These are phyloP conservation scores for Dovyalis caffra DNA, from an alignment of 345 rosid genomes.

Conservation along the genomic window DNA sequence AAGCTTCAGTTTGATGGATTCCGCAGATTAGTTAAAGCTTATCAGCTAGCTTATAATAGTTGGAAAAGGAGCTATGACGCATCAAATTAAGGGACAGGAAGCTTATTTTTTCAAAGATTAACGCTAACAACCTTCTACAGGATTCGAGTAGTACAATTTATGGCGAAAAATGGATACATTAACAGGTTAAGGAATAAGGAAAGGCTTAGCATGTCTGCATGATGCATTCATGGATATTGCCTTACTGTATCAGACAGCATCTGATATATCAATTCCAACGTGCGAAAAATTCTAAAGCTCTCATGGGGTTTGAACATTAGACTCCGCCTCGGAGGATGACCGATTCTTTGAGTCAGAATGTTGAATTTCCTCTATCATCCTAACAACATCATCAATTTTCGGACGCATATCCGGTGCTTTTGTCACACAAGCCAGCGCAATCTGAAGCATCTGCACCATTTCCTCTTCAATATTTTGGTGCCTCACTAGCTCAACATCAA, in stretches of 20 bases:
- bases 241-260: neutral
- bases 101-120: too few species aligned
- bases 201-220: neutral
- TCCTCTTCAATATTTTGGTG: constrained; percentile 66
- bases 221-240: neutral
- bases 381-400: constrained; percentile 56
- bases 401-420: constrained; percentile 62
- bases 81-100: too few species aligned
- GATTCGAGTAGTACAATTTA: too few species aligned
- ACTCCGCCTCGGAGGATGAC: constrained; percentile 57
- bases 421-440: constrained; percentile 63
- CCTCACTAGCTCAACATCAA: constrained; percentile 72
- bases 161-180: neutral
- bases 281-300: neutral
- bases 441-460: constrained; percentile 87
- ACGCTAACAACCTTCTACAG: too few species aligned
- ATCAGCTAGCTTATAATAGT: too few species aligned
- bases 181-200: too few species aligned
- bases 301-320: constrained; percentile 56
- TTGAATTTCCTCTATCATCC: constrained; percentile 62
- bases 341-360: constrained; percentile 48
- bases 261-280: neutral
- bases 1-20: neutral
- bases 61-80: too few species aligned
- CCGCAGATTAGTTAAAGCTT: too few species aligned